Evolutionary conservation across 2,329 filamentous ascomycete genomes (phyloP), one percentile per base, ranked within the genome.

Genomic region (Verticillium isaacii): DNA sequence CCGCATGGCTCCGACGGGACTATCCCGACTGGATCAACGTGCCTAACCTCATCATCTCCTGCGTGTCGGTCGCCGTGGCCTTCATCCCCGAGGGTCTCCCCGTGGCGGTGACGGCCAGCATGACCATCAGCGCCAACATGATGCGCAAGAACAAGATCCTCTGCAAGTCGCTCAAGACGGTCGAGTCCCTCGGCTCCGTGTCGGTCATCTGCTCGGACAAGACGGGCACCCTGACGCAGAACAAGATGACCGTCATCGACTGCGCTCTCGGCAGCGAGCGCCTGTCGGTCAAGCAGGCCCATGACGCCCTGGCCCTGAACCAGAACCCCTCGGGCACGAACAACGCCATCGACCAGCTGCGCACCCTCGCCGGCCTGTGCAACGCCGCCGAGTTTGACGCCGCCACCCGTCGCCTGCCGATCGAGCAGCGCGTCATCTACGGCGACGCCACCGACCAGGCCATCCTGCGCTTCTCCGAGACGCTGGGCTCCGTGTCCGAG

Each of bases 401-500:
- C 0, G 78, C 86, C 0, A 89, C 88, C 0, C 76, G 80, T 56
- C 75, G 86, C 52, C 70, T 85, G 1, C 87, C 89, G 0, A 71
- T 91, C 0, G 73, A 80, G 2, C 79, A 89, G 37, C 82, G 88
- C 15, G 85, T 85, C 62, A 84, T 93, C 61, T 87, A 89, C 64
- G 90, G 90, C 4, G 89, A 93, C 70, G 89, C 90, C 0, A 93
- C 91, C 0, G 90, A 93, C 68, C 85, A 89, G 68, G 90, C 90
- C 19, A 82, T 93, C 36, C 78, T 93, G 6, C 83, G 89, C 60
- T 89, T 93, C 61, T 86, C 89, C 0, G 89, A 93, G 71, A 77
- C 78, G 3, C 78, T 93, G 0, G 83, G 83, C 0, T 77, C 84
- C 0, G 85, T 91, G 0, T 74, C 80, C 0, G 82, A 89, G 58